Conservation (phyloP, 352 stramenopile species). For the Pythium sp. region DNA sequence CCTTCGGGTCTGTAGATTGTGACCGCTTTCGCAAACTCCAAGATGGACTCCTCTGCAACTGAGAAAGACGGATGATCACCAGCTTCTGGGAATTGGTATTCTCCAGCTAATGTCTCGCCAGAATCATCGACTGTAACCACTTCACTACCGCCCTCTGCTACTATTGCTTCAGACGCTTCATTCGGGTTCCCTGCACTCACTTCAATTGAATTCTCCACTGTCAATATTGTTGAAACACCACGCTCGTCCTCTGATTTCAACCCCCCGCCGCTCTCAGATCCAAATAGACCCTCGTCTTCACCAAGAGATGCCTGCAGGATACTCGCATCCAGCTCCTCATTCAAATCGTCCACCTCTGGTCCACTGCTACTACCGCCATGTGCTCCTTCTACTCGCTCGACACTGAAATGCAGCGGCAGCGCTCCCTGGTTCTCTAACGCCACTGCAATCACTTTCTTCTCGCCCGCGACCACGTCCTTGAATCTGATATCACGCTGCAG, state of each 20-base stretch:
- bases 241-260: not conserved
- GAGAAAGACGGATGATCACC: constrained; percentile 12
- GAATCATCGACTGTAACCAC: not conserved
- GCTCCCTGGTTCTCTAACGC: constrained; percentile 73
- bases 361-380: not conserved
- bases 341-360: constrained; percentile 15
- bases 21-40: constrained; percentile 25
- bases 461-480: constrained; percentile 72
- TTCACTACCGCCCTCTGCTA: not conserved
- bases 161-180: not conserved
- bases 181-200: constrained; percentile 6
- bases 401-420: constrained; percentile 49
- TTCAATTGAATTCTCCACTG: no score
- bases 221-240: not conserved
- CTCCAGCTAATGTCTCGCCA: not conserved
- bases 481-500: constrained; percentile 45
- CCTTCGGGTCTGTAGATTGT: constrained; percentile 42
- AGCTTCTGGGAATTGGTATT: not conserved
- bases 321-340: not conserved
- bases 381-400: constrained; percentile 14
- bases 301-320: not conserved
- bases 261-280: not conserved
- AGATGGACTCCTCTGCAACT: constrained; percentile 31
- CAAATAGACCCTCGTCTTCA: not conserved
- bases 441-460: constrained; percentile 53